Evolutionary conservation across 2,329 filamentous ascomycete species (phyloP).

Genomic region (Apiospora hydei): DNA sequence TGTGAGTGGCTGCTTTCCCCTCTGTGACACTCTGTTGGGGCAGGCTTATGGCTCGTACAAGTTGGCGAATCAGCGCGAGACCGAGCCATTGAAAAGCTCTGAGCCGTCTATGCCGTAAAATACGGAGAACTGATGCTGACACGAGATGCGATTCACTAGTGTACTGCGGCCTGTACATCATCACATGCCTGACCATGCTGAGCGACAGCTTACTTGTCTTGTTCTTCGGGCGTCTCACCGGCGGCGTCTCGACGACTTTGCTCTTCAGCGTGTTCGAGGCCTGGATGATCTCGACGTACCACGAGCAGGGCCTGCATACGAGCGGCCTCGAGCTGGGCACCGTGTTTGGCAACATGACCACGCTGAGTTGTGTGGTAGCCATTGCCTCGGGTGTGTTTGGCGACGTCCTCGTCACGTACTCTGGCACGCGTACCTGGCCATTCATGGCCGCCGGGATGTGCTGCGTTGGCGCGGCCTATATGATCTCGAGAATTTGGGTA

Average conservation of each 20-base stretch:
- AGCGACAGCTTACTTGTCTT: constrained; percentile 51
- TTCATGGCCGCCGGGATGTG: constrained; percentile 50
- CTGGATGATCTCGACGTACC: constrained; percentile 63
- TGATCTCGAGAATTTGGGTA: constrained; percentile 55
- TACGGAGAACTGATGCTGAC: not conserved
- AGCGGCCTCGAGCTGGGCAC: constrained; percentile 49
- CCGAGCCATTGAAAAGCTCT: not conserved
- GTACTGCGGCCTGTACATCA: constrained; percentile 60
- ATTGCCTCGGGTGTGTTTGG: constrained; percentile 58
- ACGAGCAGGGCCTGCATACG: constrained; percentile 52
- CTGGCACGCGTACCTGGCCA: constrained; percentile 55
- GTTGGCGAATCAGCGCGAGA: not conserved
- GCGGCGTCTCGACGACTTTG: constrained; percentile 64
- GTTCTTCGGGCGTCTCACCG: constrained; percentile 61
- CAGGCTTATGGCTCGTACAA: not conserved
- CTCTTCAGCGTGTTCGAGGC: constrained; percentile 66
- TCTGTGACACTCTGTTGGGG: not conserved
- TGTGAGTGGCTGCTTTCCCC: not conserved
- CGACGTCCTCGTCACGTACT: constrained; percentile 54
- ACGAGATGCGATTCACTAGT: constrained; percentile 40
- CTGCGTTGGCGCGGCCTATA: constrained; percentile 44
- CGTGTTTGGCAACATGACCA: constrained; percentile 58
- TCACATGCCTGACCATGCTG: constrained; percentile 60
- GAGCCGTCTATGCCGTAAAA: not conserved
- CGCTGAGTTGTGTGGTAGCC: constrained; percentile 59